A percentile compares a stretch with the other conserved stretches of the same genome.
These are phyloP conservation scores for Cutaneotrichosporon curvatum DNA, from an alignment of 1,284 basidiomycete species.

Conservation along the genomic window DNA sequence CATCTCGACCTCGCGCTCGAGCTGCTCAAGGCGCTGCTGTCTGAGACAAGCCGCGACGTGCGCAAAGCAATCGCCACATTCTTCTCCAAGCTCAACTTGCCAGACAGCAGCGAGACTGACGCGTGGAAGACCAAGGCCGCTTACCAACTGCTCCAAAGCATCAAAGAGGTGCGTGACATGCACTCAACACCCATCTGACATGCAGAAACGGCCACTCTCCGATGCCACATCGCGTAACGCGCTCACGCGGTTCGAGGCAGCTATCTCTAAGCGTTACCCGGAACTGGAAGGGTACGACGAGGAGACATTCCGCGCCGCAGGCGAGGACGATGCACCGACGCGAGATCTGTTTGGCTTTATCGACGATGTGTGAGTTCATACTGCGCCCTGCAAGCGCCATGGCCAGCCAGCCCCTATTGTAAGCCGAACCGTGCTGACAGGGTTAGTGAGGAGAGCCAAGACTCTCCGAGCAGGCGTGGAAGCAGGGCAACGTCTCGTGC, in stretches of 20 bases:
- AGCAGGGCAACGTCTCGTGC: constrained; percentile 6
- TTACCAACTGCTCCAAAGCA: constrained; percentile 55
- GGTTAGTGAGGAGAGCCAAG: too few species aligned
- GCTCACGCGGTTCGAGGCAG: constrained; percentile 59
- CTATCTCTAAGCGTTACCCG: constrained; percentile 56
- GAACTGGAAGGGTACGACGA: constrained; percentile 62
- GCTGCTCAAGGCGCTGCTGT: constrained; percentile 56
- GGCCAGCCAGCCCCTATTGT: too few species aligned
- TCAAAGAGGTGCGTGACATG: constrained; percentile 54
- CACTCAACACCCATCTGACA: background rate
- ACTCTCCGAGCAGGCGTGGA: background rate
- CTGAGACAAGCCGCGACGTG: constrained; percentile 51
- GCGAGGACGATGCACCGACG: constrained; percentile 23
- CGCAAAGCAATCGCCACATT: constrained; percentile 74
- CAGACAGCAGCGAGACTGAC: constrained; percentile 55
- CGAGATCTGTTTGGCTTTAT: constrained; percentile 36
- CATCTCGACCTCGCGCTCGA: constrained; percentile 75
- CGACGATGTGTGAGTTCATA: constrained; percentile 40
- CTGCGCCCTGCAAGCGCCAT: too few species aligned
- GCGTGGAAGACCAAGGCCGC: constrained; percentile 57
- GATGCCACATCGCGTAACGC: constrained; percentile 66
- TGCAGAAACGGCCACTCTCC: constrained; percentile 63
- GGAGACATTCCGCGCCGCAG: constrained; percentile 48
- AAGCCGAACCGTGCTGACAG: too few species aligned
- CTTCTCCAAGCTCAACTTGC: constrained; percentile 69